A percentile compares a stretch with the other conserved stretches of the same genome.
Conservation (phyloP, 225 moss, liverwort and hornwort species). For the Polytrichum formosum region DNA sequence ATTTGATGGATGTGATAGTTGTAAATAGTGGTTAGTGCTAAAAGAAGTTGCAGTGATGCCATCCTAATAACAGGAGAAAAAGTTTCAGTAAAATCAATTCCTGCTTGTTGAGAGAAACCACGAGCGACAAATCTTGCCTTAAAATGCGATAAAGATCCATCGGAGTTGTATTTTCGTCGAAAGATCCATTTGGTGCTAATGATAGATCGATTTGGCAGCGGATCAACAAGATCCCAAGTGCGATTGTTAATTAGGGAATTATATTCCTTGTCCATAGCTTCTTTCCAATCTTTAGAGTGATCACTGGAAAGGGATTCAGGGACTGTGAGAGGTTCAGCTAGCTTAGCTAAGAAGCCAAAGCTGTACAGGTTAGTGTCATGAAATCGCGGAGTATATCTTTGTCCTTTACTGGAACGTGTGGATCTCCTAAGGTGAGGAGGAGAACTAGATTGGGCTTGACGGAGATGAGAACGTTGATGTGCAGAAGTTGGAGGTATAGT, state of each 20-base stretch:
- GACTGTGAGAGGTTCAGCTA: not conserved
- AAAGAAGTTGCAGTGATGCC: too few species aligned
- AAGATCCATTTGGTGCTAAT: not conserved
- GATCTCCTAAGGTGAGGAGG: constrained; percentile 1
- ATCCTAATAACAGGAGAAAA: too few species aligned
- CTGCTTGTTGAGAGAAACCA: too few species aligned
- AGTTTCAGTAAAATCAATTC: too few species aligned
- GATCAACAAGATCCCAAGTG: not conserved
- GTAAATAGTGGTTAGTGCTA: too few species aligned
- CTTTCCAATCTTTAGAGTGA: not conserved
- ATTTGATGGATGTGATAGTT: too few species aligned
- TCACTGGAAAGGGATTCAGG: not conserved
- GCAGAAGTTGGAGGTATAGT: too few species aligned
- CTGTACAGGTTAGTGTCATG: constrained; percentile 5
- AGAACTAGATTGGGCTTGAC: not conserved
- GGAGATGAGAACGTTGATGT: not conserved
- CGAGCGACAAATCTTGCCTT: constrained; percentile 4
- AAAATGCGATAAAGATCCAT: not conserved
- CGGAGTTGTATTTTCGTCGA: not conserved
- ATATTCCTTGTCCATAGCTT: not conserved
- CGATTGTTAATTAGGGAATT: not conserved
- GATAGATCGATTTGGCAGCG: not conserved
- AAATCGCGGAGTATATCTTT: not conserved
- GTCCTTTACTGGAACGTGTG: constrained; percentile 1
- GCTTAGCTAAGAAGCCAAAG: not conserved